Evolutionary conservation across 495 filamentous ascomycete species (phyloP), one percentile per base, ranked within the genome.

Genomic region (Penicillium salamii): DNA sequence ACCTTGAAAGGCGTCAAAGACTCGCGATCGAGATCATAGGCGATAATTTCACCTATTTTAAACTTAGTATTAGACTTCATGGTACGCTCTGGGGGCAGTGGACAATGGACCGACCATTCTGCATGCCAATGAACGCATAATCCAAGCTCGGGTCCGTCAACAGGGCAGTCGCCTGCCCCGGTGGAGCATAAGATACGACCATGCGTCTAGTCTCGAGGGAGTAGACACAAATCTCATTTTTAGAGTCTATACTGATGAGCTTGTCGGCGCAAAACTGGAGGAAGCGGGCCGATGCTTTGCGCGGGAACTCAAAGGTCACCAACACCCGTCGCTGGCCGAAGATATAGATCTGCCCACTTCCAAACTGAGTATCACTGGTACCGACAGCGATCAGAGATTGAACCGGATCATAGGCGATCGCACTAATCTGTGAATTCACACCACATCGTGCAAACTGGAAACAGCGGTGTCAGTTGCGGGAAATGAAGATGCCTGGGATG

Each of bases 331-430:
- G 80, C 68, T 90, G 87, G 12, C 93, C 93, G 59, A 93, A 96
- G 56, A 98, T 75, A 68, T 93, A 93, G 63, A 98, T 90, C 66
- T 89, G 83, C 17, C 88, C 88, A 32, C 79, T 79, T 45, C 88
- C 87, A 50, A 81, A 90, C 53, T 84, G 78, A 29, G 87, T 87
- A 67, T 88, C 87, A 63, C 81, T 84, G 39, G 95, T 97, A 20
- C 90, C 93, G 38, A 97, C 79, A n/a, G 91, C 93, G 24, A 98
- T 76, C 23, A 98, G 84, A 15, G 91, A 96, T 64, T 97, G 93
- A 18, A 95, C 77, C 5, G 93, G 92, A 52, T 97, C 90, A 74
- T 95, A 97, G 54, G 91, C 85, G 35, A 97, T 61, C 19, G 80
- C 82, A 54, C 83, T 85, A 49, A 93, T 83, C 62, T 92, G 88